Conservation (phyloP, 2,329 filamentous ascomycete species). For the Fusarium anthophilum region DNA sequence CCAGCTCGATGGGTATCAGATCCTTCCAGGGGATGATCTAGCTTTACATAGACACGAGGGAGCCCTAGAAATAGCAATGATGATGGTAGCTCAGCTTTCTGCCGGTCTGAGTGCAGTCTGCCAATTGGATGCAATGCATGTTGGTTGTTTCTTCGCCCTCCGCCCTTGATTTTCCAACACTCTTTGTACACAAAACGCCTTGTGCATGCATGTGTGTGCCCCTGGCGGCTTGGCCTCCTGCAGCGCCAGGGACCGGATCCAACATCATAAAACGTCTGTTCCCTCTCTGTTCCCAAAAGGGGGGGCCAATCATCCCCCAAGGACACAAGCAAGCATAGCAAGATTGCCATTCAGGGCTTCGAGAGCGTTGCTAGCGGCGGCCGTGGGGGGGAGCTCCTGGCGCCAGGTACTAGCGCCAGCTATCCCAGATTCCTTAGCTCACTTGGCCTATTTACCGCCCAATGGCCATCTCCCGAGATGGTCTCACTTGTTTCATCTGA, state of each 20-base stretch:
- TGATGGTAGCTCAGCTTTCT: neutral
- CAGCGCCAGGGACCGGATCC: constrained; percentile 1
- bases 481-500: constrained; percentile 33
- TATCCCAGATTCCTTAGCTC: neutral
- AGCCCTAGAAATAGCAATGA: neutral
- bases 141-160: neutral
- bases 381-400: constrained; percentile 25
- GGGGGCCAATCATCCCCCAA: constrained; percentile 31
- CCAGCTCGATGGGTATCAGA: constrained; percentile 31
- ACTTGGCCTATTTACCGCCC: constrained; percentile 4
- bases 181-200: constrained; percentile 4
- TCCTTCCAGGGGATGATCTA: constrained; percentile 8
- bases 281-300: constrained; percentile 16
- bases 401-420: constrained; percentile 22
- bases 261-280: constrained; percentile 23
- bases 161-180: neutral
- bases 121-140: neutral
- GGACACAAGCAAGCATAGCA: neutral
- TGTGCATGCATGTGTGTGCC: neutral
- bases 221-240: constrained; percentile 12
- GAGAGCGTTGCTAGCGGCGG: constrained; percentile 23
- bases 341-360: constrained; percentile 22
- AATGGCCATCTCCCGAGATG: constrained; percentile 11
- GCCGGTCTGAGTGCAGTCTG: neutral
- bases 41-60: neutral